phyloP scores from a whole-genome alignment of 805 yeast genomes.

The Wickerhamiella hasegawae region DNA sequence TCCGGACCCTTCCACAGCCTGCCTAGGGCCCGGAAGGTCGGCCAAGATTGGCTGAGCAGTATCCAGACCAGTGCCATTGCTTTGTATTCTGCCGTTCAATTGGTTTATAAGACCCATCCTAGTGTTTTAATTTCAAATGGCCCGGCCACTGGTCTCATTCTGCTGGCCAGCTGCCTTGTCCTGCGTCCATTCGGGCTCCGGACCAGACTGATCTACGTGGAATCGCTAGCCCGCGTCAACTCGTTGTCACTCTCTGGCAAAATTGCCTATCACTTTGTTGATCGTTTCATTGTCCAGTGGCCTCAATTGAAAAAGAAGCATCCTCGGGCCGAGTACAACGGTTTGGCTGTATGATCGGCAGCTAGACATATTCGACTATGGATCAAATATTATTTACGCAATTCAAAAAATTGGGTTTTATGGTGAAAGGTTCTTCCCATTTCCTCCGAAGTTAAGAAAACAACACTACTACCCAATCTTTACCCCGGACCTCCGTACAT shows the following conservation, averaged over 20 bases:
- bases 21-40: conserved; percentile 46
- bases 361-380: no score
- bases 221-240: conserved; percentile 71
- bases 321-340: conserved; percentile 54
- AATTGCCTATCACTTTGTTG: conserved; percentile 51
- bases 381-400: no score
- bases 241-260: conserved; percentile 62
- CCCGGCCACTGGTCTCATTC: conserved; percentile 66
- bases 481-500: conserved; percentile 29
- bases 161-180: conserved; percentile 25
- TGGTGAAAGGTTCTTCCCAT: no score
- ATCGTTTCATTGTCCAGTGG: conserved; percentile 88
- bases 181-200: conserved; percentile 5
- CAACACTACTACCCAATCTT: no score
- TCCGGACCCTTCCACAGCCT: conserved; percentile 13
- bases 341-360: conserved; percentile 44
- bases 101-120: conserved; percentile 24
- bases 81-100: conserved; percentile 17
- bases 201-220: conserved; percentile 61
- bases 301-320: conserved; percentile 35
- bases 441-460: no score
- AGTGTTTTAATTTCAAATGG: conserved; percentile 46
- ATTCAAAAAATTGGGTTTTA: no score
- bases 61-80: conserved; percentile 30
- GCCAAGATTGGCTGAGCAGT: conserved; percentile 35